phyloP scores from a whole-genome alignment of 306 rosid species.

The Elaeagnus macrophylla region DNA sequence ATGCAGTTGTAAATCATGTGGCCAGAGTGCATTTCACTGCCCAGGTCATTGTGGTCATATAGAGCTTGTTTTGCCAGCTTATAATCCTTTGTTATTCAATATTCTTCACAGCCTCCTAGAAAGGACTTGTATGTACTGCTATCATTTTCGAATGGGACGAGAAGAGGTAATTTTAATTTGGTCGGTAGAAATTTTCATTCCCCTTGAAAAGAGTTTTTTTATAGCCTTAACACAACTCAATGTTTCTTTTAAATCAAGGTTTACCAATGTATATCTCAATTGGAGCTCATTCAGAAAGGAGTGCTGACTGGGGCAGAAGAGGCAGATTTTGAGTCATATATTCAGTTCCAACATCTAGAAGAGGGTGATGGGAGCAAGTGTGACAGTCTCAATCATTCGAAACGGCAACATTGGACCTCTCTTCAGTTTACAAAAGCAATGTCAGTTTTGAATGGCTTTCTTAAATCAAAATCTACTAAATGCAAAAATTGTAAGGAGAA shows the following conservation, averaged over 20 bases:
- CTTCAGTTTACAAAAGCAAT: conserved; percentile 65
- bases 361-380: conserved; percentile 19
- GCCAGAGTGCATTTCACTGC: conserved; percentile 39
- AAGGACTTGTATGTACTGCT: conserved; percentile 55
- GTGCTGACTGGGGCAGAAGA: conserved; percentile 46
- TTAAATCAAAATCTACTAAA: conserved; percentile 9
- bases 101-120: conserved; percentile 43
- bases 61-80: conserved; percentile 54
- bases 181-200: background rate
- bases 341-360: conserved; percentile 15
- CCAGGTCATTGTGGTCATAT: conserved; percentile 88
- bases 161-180: conserved; percentile 30
- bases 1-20: conserved; percentile 76
- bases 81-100: conserved; percentile 69
- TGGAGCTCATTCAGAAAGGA: conserved; percentile 65
- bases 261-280: conserved; percentile 34
- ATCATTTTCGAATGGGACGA: conserved; percentile 34
- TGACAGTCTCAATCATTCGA: conserved; percentile 14
- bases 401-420: conserved; percentile 57
- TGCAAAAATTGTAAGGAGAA: conserved; percentile 38
- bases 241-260: conserved; percentile 35
- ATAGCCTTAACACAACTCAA: background rate
- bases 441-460: conserved; percentile 43
- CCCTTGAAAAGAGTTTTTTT: conserved; percentile 1
- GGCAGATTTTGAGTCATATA: conserved; percentile 23